Percentiles rank a stretch among this genome's conserved stretches.
Conservation (phyloP, 1,284 basidiomycete genomes). For the Papiliotrema nemorosa region DNA sequence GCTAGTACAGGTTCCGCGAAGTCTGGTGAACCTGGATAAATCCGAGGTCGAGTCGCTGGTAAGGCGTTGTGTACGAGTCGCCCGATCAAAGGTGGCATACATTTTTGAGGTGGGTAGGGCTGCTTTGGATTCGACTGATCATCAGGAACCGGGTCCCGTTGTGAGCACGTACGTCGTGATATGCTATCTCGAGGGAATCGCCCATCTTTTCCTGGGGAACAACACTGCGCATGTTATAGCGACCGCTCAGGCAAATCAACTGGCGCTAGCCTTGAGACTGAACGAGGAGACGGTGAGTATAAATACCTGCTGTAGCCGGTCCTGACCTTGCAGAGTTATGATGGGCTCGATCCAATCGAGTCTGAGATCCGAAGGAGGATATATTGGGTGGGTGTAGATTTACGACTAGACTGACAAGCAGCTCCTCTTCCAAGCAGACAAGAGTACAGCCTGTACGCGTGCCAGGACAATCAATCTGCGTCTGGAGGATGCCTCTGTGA, state of each 20-base stretch:
- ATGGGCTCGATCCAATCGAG: slow-evolving; percentile 35
- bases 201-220: slow-evolving; percentile 39
- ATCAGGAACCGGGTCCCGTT: slow-evolving; percentile 19
- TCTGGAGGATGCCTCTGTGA: slow-evolving; percentile 29
- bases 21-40: slow-evolving; percentile 38
- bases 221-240: slow-evolving; percentile 41
- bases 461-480: slow-evolving; percentile 34
- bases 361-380: slow-evolving; percentile 35
- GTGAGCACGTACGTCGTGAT: slow-evolving; percentile 23
- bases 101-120: slow-evolving; percentile 28
- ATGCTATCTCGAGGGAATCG: slow-evolving; percentile 37
- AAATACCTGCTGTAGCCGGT: neutral
- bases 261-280: slow-evolving; percentile 35
- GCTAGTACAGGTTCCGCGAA: slow-evolving; percentile 38
- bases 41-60: slow-evolving; percentile 34
- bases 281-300: slow-evolving; percentile 38
- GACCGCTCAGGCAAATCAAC: slow-evolving; percentile 38
- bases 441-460: slow-evolving; percentile 39
- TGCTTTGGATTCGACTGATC: neutral
- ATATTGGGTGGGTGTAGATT: slow-evolving; percentile 30
- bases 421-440: slow-evolving; percentile 46
- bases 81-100: slow-evolving; percentile 29
- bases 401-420: slow-evolving; percentile 3
- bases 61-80: slow-evolving; percentile 27
- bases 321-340: slow-evolving; percentile 24